A percentile compares a stretch with the other conserved stretches of the same genome.
Conservation (phyloP, 106 monocot species). For the Phalaenopsis equestris region DNA sequence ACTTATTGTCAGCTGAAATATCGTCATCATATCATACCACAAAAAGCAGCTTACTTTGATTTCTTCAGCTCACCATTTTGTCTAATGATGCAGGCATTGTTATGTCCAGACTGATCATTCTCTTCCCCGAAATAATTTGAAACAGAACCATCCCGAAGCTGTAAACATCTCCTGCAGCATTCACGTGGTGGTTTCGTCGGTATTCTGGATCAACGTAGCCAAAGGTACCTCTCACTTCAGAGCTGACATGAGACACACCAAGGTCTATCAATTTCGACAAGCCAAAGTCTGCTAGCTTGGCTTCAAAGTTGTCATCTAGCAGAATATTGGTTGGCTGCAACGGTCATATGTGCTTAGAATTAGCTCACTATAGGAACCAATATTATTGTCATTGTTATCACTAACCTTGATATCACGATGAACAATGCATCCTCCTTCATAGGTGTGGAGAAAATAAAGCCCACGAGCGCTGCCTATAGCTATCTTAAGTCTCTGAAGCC, state of each 20-base stretch:
- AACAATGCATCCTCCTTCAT: conserved; percentile 56
- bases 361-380: background rate
- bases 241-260: conserved; percentile 42
- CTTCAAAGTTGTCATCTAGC: conserved; percentile 38
- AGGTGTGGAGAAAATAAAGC: conserved; percentile 54
- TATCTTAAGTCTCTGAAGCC: conserved; percentile 39
- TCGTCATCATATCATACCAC: background rate
- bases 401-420: conserved; percentile 59
- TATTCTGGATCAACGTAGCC: conserved; percentile 56
- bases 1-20: background rate
- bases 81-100: conserved; percentile 26
- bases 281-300: conserved; percentile 50
- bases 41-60: background rate
- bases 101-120: conserved; percentile 32
- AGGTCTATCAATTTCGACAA: conserved; percentile 37
- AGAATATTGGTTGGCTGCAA: conserved; percentile 41
- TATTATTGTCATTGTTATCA: background rate
- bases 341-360: background rate
- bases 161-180: conserved; percentile 48
- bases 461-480: conserved; percentile 43
- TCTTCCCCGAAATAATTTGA: conserved; percentile 40
- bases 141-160: conserved; percentile 50
- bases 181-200: conserved; percentile 32
- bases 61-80: conserved; percentile 26
- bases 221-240: conserved; percentile 45